A percentile compares a stretch with the other conserved stretches of the same genome.
Evolutionary conservation across 202 grass and related monocot genomes (phyloP).

Genomic region (Hordeum pubiflorum): DNA sequence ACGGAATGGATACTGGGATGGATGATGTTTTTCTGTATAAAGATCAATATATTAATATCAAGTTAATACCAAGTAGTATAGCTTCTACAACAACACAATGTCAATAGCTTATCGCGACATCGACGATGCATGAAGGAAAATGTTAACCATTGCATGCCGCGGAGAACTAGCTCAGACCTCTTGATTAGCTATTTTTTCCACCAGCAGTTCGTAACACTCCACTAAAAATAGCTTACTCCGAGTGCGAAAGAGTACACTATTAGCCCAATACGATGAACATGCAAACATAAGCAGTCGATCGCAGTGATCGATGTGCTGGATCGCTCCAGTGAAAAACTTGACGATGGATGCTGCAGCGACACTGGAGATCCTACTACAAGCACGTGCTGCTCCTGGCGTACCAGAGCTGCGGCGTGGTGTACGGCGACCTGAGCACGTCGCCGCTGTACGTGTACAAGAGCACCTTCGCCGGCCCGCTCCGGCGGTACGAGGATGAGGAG

Average conservation of each 20-base stretch:
- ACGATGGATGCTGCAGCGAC: constrained; percentile 19
- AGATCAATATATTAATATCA: too few species aligned
- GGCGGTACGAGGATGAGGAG: constrained; percentile 39
- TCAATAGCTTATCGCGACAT: background rate
- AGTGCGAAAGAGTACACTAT: background rate
- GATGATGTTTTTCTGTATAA: too few species aligned
- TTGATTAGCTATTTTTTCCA: background rate
- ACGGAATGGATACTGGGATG: background rate
- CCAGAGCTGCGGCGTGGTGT: constrained; percentile 77
- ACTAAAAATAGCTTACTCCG: constrained; percentile 1
- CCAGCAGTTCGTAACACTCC: background rate
- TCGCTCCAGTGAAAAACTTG: background rate
- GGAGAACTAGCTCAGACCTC: background rate
- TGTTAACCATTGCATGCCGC: background rate
- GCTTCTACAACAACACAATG: background rate
- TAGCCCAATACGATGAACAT: background rate
- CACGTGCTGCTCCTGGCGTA: constrained; percentile 47
- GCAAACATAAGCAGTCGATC: background rate
- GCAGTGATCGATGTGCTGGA: background rate
- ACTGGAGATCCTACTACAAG: constrained; percentile 33
- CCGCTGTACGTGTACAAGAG: constrained; percentile 73
- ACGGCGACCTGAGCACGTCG: constrained; percentile 66
- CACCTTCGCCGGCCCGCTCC: constrained; percentile 42
- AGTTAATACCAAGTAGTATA: too few species aligned
- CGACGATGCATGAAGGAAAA: background rate